phyloP scores from a whole-genome alignment of 257 asterid genomes.

The Solanum chiquidenum region DNA sequence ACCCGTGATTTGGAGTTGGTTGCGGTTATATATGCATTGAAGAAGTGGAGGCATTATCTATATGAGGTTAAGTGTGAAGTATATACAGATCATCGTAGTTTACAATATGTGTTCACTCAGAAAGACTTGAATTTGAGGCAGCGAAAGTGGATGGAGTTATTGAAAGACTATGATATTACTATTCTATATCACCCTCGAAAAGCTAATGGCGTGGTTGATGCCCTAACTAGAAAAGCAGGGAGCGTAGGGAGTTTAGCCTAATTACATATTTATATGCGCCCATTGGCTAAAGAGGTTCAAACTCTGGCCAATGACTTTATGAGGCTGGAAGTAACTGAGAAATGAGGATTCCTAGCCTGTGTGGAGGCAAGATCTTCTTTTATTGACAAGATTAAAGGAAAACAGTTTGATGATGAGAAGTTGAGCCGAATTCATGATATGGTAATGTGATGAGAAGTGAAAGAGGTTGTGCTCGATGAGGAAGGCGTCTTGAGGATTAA shows the following conservation, averaged over 20 bases:
- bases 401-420: neutral
- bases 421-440: neutral
- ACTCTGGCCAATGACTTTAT: neutral
- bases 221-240: neutral
- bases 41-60: neutral
- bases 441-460: neutral
- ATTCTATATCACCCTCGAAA: neutral
- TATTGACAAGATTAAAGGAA: neutral
- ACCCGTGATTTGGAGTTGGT: neutral
- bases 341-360: neutral
- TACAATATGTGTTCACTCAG: too few species aligned
- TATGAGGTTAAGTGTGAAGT: neutral
- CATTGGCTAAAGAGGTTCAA: neutral
- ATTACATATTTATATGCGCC: neutral
- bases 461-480: neutral
- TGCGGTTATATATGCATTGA: neutral
- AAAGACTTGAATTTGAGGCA: neutral
- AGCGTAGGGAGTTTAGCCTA: neutral
- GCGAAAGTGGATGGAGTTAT: neutral
- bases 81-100: neutral
- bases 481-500: neutral
- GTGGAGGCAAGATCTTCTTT: neutral
- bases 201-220: neutral
- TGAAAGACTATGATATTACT: too few species aligned
- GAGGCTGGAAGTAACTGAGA: neutral